phyloP scores from a whole-genome alignment of 805 yeast species.

The Ogataea paraovalis region DNA sequence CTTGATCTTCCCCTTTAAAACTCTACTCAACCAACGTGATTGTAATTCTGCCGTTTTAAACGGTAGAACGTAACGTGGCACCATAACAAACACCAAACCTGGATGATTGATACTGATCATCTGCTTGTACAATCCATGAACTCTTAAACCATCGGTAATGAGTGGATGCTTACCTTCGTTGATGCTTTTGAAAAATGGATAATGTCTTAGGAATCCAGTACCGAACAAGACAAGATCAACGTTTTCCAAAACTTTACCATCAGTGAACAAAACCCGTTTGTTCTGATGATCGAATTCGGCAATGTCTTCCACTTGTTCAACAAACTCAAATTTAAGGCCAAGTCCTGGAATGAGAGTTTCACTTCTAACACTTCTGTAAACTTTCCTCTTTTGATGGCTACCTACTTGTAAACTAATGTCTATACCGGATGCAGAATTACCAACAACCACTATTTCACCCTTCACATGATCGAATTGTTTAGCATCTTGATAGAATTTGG shows the following conservation, averaged over 20 bases:
- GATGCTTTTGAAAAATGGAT: constrained; percentile 48
- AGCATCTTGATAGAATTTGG: constrained; percentile 51
- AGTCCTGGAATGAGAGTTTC: constrained; percentile 43
- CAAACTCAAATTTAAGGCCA: constrained; percentile 30
- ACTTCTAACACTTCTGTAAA: constrained; percentile 51
- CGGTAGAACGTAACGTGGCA: constrained; percentile 61
- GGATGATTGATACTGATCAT: constrained; percentile 57
- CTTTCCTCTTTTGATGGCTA: constrained; percentile 34
- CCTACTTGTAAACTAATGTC: constrained; percentile 66
- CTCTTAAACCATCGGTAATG: constrained; percentile 45
- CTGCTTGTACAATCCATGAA: constrained; percentile 57
- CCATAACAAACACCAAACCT: constrained; percentile 57
- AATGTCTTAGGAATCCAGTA: constrained; percentile 65
- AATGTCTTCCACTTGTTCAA: constrained; percentile 42
- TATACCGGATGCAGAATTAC: constrained; percentile 70
- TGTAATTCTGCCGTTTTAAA: constrained; percentile 61
- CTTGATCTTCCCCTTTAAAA: constrained; percentile 50
- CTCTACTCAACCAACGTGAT: constrained; percentile 62
- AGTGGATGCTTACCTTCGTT: constrained; percentile 29
- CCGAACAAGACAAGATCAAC: constrained; percentile 60
- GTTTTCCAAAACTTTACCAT: constrained; percentile 41
- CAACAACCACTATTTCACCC: constrained; percentile 58
- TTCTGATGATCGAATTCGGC: constrained; percentile 35
- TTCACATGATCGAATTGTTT: constrained; percentile 37
- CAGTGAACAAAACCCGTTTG: constrained; percentile 39